phyloP scores from a whole-genome alignment of 495 filamentous ascomycete genomes.

The Penicillium coprophilum region DNA sequence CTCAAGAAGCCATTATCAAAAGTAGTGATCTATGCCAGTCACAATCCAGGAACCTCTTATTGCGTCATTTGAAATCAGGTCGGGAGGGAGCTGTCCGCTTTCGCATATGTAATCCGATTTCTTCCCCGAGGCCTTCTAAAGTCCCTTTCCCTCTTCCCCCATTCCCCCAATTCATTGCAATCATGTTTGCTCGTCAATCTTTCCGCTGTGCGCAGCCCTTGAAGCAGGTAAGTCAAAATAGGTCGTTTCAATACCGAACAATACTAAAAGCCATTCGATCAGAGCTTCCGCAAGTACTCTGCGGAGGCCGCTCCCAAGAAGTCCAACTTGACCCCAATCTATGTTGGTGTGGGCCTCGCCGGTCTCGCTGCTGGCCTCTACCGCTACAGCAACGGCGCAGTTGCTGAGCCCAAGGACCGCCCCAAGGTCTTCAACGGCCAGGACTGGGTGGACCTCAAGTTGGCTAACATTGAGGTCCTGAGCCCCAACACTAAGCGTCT shows the following conservation, averaged over 20 bases:
- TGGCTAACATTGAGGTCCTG: constrained; percentile 72
- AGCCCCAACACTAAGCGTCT: constrained; percentile 90
- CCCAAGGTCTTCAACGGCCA: constrained; percentile 72
- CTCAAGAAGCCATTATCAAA: not conserved
- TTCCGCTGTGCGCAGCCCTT: constrained; percentile 51
- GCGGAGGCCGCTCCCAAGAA: constrained; percentile 45
- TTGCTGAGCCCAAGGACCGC: constrained; percentile 40
- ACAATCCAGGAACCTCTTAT: constrained; percentile 19
- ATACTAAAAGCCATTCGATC: constrained; percentile 6
- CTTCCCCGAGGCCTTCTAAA: constrained; percentile 20
- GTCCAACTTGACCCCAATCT: constrained; percentile 43
- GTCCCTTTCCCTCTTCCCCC: constrained; percentile 12
- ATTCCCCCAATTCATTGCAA: constrained; percentile 22
- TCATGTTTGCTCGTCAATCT: constrained; percentile 51
- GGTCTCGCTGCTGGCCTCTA: constrained; percentile 47
- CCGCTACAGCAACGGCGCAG: constrained; percentile 39
- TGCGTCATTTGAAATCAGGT: constrained; percentile 31
- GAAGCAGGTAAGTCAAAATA: constrained; percentile 41
- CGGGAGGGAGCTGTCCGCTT: constrained; percentile 26
- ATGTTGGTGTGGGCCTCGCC: constrained; percentile 40
- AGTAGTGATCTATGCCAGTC: not conserved
- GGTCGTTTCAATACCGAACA: not conserved
- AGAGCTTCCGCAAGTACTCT: constrained; percentile 56
- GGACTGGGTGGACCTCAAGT: constrained; percentile 76
- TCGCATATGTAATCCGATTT: constrained; percentile 28